Evolutionary conservation across 2,329 filamentous ascomycete species (phyloP).

Genomic region (Plenodomus tracheiphilus): DNA sequence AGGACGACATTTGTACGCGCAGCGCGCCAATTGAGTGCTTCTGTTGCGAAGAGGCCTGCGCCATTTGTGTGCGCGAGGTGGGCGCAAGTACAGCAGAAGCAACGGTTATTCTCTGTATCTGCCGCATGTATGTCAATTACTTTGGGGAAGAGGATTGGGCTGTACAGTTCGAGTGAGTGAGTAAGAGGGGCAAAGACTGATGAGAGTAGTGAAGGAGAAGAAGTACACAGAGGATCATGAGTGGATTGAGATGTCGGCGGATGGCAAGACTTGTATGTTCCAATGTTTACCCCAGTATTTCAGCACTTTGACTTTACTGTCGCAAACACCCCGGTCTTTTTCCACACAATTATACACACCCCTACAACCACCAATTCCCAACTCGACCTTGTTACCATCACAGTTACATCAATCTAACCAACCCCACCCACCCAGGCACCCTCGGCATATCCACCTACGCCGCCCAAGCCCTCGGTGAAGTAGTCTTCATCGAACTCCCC

Average conservation of each 20-base stretch:
- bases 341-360: no score
- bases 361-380: no score
- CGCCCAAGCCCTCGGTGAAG: constrained; percentile 88
- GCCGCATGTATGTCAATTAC: constrained; percentile 32
- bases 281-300: neutral
- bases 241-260: constrained; percentile 87
- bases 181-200: constrained; percentile 15
- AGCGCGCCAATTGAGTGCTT: constrained; percentile 40
- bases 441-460: constrained; percentile 91
- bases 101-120: constrained; percentile 46
- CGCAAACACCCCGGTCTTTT: no score
- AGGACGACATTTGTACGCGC: constrained; percentile 38
- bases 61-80: constrained; percentile 30
- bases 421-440: constrained; percentile 52
- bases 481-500: constrained; percentile 96
- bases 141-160: no score
- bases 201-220: constrained; percentile 63
- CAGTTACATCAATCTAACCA: neutral
- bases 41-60: constrained; percentile 26
- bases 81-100: constrained; percentile 24
- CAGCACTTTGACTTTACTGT: no score
- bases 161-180: no score
- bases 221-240: constrained; percentile 97
- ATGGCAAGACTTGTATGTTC: constrained; percentile 74
- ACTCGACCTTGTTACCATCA: no score